Base-by-base conservation (phyloP, 2,329 filamentous ascomycete genomes). In the Metarhizium sp. region DNA sequence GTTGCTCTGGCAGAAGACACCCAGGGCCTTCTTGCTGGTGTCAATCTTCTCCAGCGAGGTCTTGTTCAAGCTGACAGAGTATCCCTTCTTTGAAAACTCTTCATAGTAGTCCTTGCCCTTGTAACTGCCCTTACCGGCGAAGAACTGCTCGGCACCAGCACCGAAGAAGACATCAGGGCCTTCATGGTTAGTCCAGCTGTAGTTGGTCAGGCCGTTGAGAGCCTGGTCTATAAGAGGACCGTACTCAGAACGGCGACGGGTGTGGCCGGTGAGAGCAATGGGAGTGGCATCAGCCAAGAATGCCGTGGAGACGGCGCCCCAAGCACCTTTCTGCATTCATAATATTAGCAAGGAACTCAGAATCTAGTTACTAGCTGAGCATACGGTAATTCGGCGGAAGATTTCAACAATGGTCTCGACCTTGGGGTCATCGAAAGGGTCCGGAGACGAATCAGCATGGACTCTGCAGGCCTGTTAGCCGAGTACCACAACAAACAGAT, bases 81-180 rank as follows among this genome's bases (percentile, higher is more conserved):
- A 95, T 36, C 84, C 85, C 64, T 82, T 82, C 53, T 88, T 82
- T 46, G 80, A 75, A 64, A 92, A 94, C 64, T 86, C 77, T 60
- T 83, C 84, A 73, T 92, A 94, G 78, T 92, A 94, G 69, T 92
- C 82, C 67, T 86, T 84, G 66, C 83, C 81, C 64, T 81, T 69
- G 73, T 85, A 89, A 0, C 86, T 88, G 49, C 73, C 76, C 7
- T 78, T 76, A 16, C 82, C 82, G 4, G 85, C 74, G 50, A 85
- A 78, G 75, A 94, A 94, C 64, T 92, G 84, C 74, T 94, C 89
- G 2, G 88, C 90, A 63, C 90, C 90, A 56, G 85, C 88, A 43
- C 89, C 90, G 57, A 94, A 90, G 68, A 88, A 86, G 52, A 91
- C 90, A 67, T 94, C 89, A 1, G 88, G 87, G 0, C 88, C 88